Percentiles rank a stretch among this genome's conserved stretches.
Evolutionary conservation across 2,329 filamentous ascomycete genomes (phyloP).

Genomic region (Monosporascus sp.): DNA sequence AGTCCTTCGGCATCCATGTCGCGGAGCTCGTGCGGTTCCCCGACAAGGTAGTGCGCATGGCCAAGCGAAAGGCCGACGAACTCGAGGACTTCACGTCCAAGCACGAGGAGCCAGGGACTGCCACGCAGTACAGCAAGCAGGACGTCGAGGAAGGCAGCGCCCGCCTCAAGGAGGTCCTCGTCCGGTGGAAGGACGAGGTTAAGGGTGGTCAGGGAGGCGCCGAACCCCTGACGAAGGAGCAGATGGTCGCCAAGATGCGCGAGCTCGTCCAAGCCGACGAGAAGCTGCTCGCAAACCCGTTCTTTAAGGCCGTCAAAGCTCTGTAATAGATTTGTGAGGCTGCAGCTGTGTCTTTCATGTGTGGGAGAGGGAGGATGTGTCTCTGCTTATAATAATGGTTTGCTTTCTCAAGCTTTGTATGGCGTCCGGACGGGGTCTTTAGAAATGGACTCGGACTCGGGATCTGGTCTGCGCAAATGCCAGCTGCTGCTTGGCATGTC

Average conservation of each 20-base stretch:
- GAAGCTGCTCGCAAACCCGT: constrained; percentile 58
- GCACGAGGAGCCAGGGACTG: constrained; percentile 51
- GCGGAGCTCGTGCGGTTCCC: constrained; percentile 95
- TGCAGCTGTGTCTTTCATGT: too few species aligned
- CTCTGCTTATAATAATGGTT: too few species aligned
- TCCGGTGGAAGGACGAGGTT: constrained; percentile 79
- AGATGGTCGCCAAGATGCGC: constrained; percentile 74
- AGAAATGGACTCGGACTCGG: too few species aligned
- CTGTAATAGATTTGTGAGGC: constrained; percentile 29
- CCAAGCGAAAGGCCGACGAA: constrained; percentile 97
- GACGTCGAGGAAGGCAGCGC: constrained; percentile 87
- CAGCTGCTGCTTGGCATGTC: too few species aligned
- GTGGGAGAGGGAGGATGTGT: too few species aligned
- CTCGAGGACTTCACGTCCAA: constrained; percentile 90
- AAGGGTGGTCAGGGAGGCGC: constrained; percentile 37
- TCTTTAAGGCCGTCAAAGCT: constrained; percentile 62
- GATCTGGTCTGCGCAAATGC: too few species aligned
- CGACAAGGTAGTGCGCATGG: constrained; percentile 96
- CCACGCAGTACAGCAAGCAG: constrained; percentile 63
- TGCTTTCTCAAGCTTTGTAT: too few species aligned
- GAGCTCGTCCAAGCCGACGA: constrained; percentile 73
- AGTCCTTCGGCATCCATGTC: constrained; percentile 97
- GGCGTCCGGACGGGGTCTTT: too few species aligned
- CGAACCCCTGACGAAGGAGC: constrained; percentile 55
- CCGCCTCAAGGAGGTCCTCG: constrained; percentile 75